These are phyloP conservation scores for Pugionium cornutum DNA, from an alignment of 345 rosid species.

Conservation along the genomic window DNA sequence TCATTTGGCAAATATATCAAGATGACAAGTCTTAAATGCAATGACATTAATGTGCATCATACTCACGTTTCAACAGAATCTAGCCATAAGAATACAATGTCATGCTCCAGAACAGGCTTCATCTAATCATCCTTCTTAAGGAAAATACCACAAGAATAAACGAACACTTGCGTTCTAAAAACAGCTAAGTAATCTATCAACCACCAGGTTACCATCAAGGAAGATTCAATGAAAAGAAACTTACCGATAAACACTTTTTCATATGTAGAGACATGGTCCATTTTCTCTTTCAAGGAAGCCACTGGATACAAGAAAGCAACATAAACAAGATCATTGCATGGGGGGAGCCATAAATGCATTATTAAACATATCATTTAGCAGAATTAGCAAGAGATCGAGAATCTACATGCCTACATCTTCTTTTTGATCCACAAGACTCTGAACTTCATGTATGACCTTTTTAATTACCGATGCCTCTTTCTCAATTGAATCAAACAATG, in stretches of 20 bases:
- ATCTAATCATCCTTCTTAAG: neutral
- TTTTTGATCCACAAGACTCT: conserved; percentile 57
- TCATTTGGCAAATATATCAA: conserved; percentile 4
- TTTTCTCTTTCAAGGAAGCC: conserved; percentile 62
- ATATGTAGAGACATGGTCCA: conserved; percentile 57
- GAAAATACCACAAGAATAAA: conserved; percentile 8
- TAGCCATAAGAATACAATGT: neutral
- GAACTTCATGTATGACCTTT: conserved; percentile 57
- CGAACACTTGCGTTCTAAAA: neutral
- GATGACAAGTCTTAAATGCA: neutral
- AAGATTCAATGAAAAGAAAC: conserved; percentile 25
- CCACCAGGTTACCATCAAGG: conserved; percentile 4
- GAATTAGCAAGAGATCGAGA: conserved; percentile 33
- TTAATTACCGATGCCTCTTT: conserved; percentile 67
- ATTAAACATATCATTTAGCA: conserved; percentile 3
- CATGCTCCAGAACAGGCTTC: no score
- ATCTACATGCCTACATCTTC: conserved; percentile 76
- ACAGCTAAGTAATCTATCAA: conserved; percentile 11
- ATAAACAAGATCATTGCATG: conserved; percentile 11
- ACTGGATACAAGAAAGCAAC: conserved; percentile 48
- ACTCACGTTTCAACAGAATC: conserved; percentile 12
- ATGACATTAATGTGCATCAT: conserved; percentile 4
- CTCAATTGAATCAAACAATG: conserved; percentile 75
- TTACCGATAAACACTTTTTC: conserved; percentile 62
- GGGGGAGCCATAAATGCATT: conserved; percentile 12